A percentile compares a stretch with the other conserved stretches of the same genome.
phyloP scores from a whole-genome alignment of 805 yeast genomes.

The Monosporozyma solicola region DNA sequence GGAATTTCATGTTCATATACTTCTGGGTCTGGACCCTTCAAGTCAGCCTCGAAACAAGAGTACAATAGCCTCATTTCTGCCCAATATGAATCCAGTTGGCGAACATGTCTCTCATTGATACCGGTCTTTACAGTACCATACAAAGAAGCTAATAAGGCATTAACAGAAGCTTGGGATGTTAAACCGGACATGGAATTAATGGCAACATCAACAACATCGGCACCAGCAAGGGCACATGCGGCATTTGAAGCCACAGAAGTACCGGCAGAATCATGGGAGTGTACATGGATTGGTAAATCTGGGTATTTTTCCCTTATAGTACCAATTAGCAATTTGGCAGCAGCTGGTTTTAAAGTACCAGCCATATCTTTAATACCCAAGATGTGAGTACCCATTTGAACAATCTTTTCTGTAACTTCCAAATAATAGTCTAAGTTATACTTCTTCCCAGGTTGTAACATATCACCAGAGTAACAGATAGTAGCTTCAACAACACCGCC shows the following conservation, averaged over 20 bases:
- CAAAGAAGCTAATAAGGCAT: slow-evolving; percentile 84
- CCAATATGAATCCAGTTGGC: slow-evolving; percentile 93
- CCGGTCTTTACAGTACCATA: slow-evolving; percentile 80
- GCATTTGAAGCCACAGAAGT: slow-evolving; percentile 97
- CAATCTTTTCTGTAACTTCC: slow-evolving; percentile 71
- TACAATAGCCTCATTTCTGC: slow-evolving; percentile 95
- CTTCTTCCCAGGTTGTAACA: slow-evolving; percentile 92
- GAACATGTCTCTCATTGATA: slow-evolving; percentile 53
- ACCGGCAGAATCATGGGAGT: slow-evolving; percentile 99
- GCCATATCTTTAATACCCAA: slow-evolving; percentile 99
- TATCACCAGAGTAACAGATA: slow-evolving; percentile 97
- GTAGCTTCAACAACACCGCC: slow-evolving; percentile 99
- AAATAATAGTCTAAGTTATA: slow-evolving; percentile 89
- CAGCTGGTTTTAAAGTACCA: slow-evolving; percentile 93
- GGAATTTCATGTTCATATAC: slow-evolving; percentile 98
- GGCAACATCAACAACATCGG: slow-evolving; percentile 97
- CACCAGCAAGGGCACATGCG: slow-evolving; percentile 92
- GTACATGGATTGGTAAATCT: slow-evolving; percentile 93
- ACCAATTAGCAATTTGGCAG: slow-evolving; percentile 75
- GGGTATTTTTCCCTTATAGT: slow-evolving; percentile 82
- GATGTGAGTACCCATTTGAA: slow-evolving; percentile 90
- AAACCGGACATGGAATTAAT: slow-evolving; percentile 96
- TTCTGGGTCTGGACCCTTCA: slow-evolving; percentile 99
- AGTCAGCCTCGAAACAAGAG: slow-evolving; percentile 95
- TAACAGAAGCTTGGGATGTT: slow-evolving; percentile 97